These are phyloP conservation scores for Nicotiana paniculata DNA, from an alignment of 257 asterid genomes.

Conservation along the genomic window DNA sequence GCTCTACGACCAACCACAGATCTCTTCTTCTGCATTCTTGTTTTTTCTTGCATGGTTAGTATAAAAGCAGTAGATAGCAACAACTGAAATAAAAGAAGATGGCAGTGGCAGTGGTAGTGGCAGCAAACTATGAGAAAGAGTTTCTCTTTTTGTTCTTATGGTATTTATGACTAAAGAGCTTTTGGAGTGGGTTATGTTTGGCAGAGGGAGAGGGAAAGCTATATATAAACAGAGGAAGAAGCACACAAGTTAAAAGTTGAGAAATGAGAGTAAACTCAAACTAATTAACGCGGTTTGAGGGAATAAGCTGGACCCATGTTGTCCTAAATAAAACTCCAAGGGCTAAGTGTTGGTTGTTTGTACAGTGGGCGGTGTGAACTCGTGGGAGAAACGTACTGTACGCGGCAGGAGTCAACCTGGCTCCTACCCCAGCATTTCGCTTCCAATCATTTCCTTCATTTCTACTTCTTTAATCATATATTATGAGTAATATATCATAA, in stretches of 20 bases:
- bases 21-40: constrained; percentile 33
- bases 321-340: background rate
- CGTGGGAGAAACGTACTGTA: constrained; percentile 38
- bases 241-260: too few relatives aligned
- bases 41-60: constrained; percentile 4
- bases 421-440: too few relatives aligned
- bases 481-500: too few relatives aligned
- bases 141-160: background rate
- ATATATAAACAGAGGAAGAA: background rate
- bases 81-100: background rate
- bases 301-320: background rate
- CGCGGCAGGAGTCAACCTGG: constrained; percentile 21
- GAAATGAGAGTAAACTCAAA: background rate
- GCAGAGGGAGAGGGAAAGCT: background rate
- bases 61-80: background rate
- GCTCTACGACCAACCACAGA: constrained; percentile 31
- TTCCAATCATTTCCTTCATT: too few relatives aligned
- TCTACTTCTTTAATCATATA: too few relatives aligned
- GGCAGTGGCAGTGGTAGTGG: too few relatives aligned
- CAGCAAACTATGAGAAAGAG: background rate
- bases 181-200: background rate
- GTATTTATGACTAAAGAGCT: background rate
- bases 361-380: constrained; percentile 23
- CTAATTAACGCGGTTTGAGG: constrained; percentile 29
- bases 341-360: background rate